A percentile compares a stretch with the other conserved stretches of the same genome.
phyloP scores from a whole-genome alignment of 805 yeast genomes.

The Sugiyamaella smithiae region DNA sequence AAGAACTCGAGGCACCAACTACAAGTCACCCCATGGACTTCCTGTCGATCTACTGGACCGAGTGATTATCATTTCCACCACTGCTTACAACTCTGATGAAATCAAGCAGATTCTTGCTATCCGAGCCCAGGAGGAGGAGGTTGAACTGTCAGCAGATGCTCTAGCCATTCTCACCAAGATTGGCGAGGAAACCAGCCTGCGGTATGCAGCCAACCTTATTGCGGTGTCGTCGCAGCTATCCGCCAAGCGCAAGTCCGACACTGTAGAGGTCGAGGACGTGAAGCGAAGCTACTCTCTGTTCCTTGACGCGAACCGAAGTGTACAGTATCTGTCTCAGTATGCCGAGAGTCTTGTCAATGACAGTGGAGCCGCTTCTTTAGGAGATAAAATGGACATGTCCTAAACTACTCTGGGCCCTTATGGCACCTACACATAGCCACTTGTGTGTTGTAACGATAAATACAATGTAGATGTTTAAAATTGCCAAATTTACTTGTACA shows the following conservation, averaged over 20 bases:
- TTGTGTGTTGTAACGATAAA: no score
- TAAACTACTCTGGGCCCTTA: no score
- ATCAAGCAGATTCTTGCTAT: constrained; percentile 81
- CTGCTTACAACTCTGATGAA: constrained; percentile 74
- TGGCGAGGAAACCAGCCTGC: constrained; percentile 83
- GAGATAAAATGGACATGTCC: constrained; percentile 40
- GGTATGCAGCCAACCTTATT: constrained; percentile 89
- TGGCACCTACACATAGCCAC: no score
- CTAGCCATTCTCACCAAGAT: constrained; percentile 83
- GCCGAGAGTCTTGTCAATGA: constrained; percentile 73
- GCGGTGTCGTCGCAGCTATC: constrained; percentile 88
- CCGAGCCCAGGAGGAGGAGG: constrained; percentile 93
- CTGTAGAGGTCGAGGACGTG: constrained; percentile 75
- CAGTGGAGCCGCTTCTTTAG: constrained; percentile 65
- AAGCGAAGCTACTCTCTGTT: constrained; percentile 85
- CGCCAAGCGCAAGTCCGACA: constrained; percentile 66
- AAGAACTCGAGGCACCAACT: constrained; percentile 89
- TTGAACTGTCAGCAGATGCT: constrained; percentile 77
- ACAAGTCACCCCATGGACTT: constrained; percentile 95
- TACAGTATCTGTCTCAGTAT: constrained; percentile 72
- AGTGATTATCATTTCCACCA: constrained; percentile 86
- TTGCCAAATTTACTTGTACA: background rate
- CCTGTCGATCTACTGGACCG: constrained; percentile 94
- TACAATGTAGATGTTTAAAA: background rate
- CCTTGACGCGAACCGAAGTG: constrained; percentile 86